Base-by-base conservation (phyloP, 495 filamentous ascomycete species). In the Clohesyomyces aquaticus region DNA sequence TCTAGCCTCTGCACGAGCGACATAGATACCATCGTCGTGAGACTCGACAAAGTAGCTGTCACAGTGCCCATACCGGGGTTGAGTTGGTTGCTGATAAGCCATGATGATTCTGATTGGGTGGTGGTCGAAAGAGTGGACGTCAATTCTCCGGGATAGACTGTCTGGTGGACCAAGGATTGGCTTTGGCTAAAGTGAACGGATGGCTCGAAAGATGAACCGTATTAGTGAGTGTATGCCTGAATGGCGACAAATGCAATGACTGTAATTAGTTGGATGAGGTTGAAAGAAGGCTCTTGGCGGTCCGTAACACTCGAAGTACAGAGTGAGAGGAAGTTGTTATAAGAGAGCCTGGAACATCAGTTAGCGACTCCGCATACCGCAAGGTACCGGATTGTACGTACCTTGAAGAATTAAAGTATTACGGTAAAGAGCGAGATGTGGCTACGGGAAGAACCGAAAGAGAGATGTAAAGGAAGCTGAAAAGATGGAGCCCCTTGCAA, bases 1-100 rank as follows among this genome's bases (percentile, higher is more conserved):
- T 71, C 88, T 85, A 68, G 76, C 50, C 66, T 76, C 50, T 23
- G 76, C 77, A 35, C 75, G 72, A 60, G 74, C 28, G 35, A 75
- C 73, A 51, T 67, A 77, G 27, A 74, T 23, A 67, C 80, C 81
- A 65, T 87, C 85, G 63, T 93, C 87, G 67, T 91, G 84, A 54
- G 83, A 83, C 75, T 98, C 94, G 65, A 96, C 88, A 75, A 98
- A 97, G 78, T 88, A 97, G 70, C 83, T 89, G 55, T 90, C 86
- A 71, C 88, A 91, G 28, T 72, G 70, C 22, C 75, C 75, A 61
- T 75, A 77, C 16, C 67, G 59, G 47, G 68, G 49, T 16, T 66
- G 70, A 28, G 66, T 61, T 54, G 77, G 77, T 46, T 74, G 74
- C 58, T 84, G 78, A 78, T 84, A 89, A 65, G 88, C 90, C 93